These are phyloP conservation scores for Torulaspora delbrueckii DNA, from an alignment of 805 yeast species.

Conservation along the genomic window DNA sequence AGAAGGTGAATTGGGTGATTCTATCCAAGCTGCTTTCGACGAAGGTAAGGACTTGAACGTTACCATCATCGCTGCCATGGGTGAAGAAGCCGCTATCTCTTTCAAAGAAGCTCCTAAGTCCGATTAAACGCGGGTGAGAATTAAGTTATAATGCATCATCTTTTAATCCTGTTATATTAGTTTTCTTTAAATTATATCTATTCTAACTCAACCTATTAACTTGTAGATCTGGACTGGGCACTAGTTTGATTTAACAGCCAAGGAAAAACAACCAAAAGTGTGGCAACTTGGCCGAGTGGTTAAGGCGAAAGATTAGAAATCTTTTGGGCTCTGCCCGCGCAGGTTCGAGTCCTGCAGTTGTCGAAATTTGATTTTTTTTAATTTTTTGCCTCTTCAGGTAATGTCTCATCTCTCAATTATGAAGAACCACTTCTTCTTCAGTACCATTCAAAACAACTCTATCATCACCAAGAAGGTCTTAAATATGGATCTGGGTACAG, in stretches of 20 bases:
- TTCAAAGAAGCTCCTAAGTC: conserved; percentile 96
- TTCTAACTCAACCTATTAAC: neutral
- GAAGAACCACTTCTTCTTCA: neutral
- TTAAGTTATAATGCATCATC: conserved; percentile 1
- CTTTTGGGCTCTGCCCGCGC: conserved; percentile 59
- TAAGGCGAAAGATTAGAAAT: conserved; percentile 61
- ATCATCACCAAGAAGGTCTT: neutral
- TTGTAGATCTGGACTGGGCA: no score
- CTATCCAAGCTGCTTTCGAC: conserved; percentile 87
- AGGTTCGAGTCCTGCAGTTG: conserved; percentile 73
- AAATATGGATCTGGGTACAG: conserved; percentile 7
- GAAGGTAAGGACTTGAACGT: conserved; percentile 97
- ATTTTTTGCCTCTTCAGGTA: conserved; percentile 4
- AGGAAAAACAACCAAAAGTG: neutral
- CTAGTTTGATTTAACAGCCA: no score
- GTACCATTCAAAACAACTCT: neutral
- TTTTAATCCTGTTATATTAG: conserved; percentile 8
- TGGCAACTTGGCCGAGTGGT: conserved; percentile 60
- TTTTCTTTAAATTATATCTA: conserved; percentile 5
- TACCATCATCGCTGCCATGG: conserved; percentile 97
- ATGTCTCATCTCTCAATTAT: conserved; percentile 1
- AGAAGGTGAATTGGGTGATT: conserved; percentile 96
- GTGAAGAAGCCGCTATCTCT: conserved; percentile 98
- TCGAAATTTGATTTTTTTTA: conserved; percentile 41
- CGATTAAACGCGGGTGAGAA: conserved; percentile 22